A percentile compares a stretch with the other conserved stretches of the same genome.
Evolutionary conservation across 2,329 filamentous ascomycete genomes (phyloP).

Genomic region (Phialophora expanda): DNA sequence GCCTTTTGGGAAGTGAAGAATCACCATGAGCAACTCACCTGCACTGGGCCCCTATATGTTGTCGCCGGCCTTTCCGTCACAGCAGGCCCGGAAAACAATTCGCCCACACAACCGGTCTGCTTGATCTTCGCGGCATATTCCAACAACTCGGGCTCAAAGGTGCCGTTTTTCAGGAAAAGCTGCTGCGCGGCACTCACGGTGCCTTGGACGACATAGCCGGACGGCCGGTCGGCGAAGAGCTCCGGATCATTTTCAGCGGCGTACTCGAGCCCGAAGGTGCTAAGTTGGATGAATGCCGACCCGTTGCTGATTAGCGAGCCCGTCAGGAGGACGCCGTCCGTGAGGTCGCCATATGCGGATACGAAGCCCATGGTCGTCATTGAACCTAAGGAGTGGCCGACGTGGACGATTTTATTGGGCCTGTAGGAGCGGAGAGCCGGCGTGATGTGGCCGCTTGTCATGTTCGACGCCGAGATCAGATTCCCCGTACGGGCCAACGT

Average conservation of each 20-base stretch:
- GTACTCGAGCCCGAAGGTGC: slow-evolving; percentile 1
- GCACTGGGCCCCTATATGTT: neutral
- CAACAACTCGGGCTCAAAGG: slow-evolving; percentile 3
- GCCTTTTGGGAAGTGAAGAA: no score
- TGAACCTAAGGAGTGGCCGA: slow-evolving; percentile 1
- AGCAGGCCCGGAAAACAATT: neutral
- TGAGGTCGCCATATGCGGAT: neutral
- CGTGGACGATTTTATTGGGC: slow-evolving; percentile 4
- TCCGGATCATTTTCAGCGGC: neutral
- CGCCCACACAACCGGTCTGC: neutral
- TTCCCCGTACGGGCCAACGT: slow-evolving; percentile 2
- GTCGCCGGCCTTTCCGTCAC: neutral
- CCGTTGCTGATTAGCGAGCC: neutral
- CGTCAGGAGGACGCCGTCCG: slow-evolving; percentile 1
- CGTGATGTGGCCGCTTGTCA: neutral
- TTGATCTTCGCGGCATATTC: slow-evolving; percentile 1
- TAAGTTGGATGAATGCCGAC: neutral
- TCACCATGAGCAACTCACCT: neutral
- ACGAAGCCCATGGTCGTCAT: neutral
- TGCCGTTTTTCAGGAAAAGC: neutral
- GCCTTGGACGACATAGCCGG: slow-evolving; percentile 2
- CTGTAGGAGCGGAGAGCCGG: neutral
- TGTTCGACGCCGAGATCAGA: neutral
- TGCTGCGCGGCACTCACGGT: slow-evolving; percentile 1
- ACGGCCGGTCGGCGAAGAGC: neutral